These are phyloP conservation scores for Suillus tomentosus DNA, from an alignment of 768 basidiomycete genomes.

Conservation along the genomic window DNA sequence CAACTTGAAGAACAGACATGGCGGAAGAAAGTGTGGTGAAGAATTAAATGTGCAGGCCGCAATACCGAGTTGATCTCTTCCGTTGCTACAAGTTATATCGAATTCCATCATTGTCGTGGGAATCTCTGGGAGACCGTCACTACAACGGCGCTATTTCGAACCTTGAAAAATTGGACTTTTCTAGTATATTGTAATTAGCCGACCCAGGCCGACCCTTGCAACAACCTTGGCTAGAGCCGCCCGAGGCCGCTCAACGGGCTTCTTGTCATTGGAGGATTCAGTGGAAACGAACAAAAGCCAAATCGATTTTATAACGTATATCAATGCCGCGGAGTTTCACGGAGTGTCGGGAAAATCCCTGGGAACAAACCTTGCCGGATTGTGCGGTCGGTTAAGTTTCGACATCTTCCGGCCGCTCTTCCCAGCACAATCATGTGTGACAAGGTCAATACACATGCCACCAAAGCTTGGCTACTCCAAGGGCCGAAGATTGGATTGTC, in stretches of 20 bases:
- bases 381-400: background rate
- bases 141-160: slow-evolving; percentile 1
- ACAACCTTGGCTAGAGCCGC: slow-evolving; percentile 3
- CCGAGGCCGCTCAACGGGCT: background rate
- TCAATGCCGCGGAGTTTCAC: background rate
- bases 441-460: background rate
- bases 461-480: background rate
- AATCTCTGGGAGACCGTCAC: slow-evolving; percentile 15
- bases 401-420: slow-evolving; percentile 1
- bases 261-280: slow-evolving; percentile 4
- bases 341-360: background rate
- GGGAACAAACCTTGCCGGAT: background rate
- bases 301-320: slow-evolving; percentile 2
- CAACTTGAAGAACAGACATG: slow-evolving; percentile 32
- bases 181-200: background rate
- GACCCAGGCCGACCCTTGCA: background rate
- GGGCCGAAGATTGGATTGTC: background rate
- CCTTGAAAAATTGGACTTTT: slow-evolving; percentile 1
- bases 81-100: slow-evolving; percentile 37
- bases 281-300: slow-evolving; percentile 3
- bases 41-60: slow-evolving; percentile 7
- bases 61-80: slow-evolving; percentile 13
- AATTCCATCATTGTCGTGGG: slow-evolving; percentile 25
- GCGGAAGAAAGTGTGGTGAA: slow-evolving; percentile 17
- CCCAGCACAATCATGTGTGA: slow-evolving; percentile 11